A percentile compares a stretch with the other conserved stretches of the same genome.
Conservation (phyloP, 1,284 basidiomycete genomes). For the Tremellales sp. region DNA sequence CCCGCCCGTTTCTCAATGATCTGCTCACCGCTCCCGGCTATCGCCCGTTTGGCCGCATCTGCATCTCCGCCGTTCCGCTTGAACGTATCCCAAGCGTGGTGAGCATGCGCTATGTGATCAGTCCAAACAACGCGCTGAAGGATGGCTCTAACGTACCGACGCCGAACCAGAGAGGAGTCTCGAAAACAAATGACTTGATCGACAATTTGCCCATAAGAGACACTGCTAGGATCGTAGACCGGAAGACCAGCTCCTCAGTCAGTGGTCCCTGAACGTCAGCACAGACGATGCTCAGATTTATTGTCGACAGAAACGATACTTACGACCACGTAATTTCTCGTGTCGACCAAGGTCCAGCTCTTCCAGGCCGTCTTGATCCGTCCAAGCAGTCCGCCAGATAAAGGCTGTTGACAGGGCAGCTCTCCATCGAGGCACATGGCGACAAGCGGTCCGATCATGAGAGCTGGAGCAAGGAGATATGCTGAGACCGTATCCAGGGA, state of each 20-base stretch:
- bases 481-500: constrained; percentile 49
- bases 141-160: constrained; percentile 56
- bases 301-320: constrained; percentile 37
- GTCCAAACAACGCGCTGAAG: background rate
- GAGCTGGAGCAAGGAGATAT: constrained; percentile 65
- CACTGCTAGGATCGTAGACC: constrained; percentile 73
- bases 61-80: constrained; percentile 62
- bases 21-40: constrained; percentile 59
- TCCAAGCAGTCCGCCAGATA: constrained; percentile 2
- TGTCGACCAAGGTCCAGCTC: constrained; percentile 30
- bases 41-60: constrained; percentile 61
- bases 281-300: background rate
- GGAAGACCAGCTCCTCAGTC: constrained; percentile 90
- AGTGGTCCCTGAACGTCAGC: constrained; percentile 65
- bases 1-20: constrained; percentile 8
- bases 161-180: constrained; percentile 82
- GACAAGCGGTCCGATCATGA: constrained; percentile 83
- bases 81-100: constrained; percentile 84
- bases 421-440: constrained; percentile 56
- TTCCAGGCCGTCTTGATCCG: constrained; percentile 10
- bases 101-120: constrained; percentile 67
- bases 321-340: constrained; percentile 76
- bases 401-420: constrained; percentile 59
- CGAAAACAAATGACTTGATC: constrained; percentile 62
- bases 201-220: constrained; percentile 66